Conservation (phyloP, 257 asterid genomes). For the Paulownia fortunei region DNA sequence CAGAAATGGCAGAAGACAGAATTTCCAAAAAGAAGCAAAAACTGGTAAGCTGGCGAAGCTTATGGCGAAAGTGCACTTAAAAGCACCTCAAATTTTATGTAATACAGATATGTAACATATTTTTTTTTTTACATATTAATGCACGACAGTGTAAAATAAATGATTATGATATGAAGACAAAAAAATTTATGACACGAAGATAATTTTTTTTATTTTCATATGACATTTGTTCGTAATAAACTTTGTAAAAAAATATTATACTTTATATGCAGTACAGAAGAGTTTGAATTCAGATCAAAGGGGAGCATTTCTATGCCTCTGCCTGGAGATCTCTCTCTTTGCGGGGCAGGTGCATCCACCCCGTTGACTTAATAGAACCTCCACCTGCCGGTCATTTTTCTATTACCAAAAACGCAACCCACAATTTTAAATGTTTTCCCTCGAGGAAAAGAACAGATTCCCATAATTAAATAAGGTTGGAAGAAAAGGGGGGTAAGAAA, state of each 20-base stretch:
- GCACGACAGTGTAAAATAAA: too few relatives aligned
- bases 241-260: too few relatives aligned
- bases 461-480: slow-evolving; percentile 30
- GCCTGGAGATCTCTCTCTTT: slow-evolving; percentile 14
- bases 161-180: too few relatives aligned
- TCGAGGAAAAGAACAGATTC: slow-evolving; percentile 18
- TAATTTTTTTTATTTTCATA: too few relatives aligned
- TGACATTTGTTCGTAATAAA: too few relatives aligned
- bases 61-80: slow-evolving; percentile 45
- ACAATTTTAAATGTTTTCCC: not conserved
- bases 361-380: slow-evolving; percentile 62
- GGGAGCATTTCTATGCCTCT: not conserved
- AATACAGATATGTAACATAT: too few relatives aligned
- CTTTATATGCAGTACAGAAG: too few relatives aligned
- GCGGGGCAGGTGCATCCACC: slow-evolving; percentile 28
- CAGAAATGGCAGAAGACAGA: slow-evolving; percentile 27
- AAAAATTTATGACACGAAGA: too few relatives aligned
- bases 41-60: slow-evolving; percentile 32
- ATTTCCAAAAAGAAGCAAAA: slow-evolving; percentile 41
- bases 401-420: slow-evolving; percentile 13
- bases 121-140: too few relatives aligned
- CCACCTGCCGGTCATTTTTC: slow-evolving; percentile 53
- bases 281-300: slow-evolving; percentile 8
- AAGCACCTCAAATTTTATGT: too few relatives aligned
- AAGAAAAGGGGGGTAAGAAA: slow-evolving; percentile 17